These are phyloP conservation scores for Beauveria sp. DNA, from an alignment of 2,329 filamentous ascomycete genomes.

Conservation along the genomic window DNA sequence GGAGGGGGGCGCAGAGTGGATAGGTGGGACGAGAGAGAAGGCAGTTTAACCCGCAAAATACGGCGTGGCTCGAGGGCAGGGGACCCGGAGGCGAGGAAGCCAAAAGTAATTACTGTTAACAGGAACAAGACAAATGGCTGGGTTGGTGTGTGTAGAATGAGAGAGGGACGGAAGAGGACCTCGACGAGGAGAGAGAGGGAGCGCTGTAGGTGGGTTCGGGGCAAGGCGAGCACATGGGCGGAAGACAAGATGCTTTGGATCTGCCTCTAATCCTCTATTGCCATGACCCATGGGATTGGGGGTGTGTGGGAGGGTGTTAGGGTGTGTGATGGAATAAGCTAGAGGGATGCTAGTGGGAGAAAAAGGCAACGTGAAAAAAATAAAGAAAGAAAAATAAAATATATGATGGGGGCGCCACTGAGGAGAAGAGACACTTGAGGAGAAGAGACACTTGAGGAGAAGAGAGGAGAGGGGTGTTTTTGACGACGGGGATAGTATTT, in stretches of 20 bases:
- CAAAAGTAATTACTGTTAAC: no score
- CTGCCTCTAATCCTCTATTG: neutral
- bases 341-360: no score
- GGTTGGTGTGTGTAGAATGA: neutral
- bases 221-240: slow-evolving; percentile 9
- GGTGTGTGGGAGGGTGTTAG: no score
- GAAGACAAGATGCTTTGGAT: slow-evolving; percentile 9
- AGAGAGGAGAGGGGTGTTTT: no score
- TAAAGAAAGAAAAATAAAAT: no score
- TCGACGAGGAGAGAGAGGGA: neutral
- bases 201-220: slow-evolving; percentile 1
- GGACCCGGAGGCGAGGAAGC: neutral
- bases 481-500: no score
- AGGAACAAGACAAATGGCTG: neutral
- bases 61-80: slow-evolving; percentile 5
- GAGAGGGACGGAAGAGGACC: neutral
- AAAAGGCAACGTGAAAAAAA: no score
- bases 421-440: no score
- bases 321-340: neutral
- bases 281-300: no score
- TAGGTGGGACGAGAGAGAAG: slow-evolving; percentile 7
- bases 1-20: neutral
- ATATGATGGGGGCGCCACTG: no score
- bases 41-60: slow-evolving; percentile 6
- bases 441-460: no score